Conservation (phyloP, 2,329 filamentous ascomycete genomes). For the Boeremia lycopersici region DNA sequence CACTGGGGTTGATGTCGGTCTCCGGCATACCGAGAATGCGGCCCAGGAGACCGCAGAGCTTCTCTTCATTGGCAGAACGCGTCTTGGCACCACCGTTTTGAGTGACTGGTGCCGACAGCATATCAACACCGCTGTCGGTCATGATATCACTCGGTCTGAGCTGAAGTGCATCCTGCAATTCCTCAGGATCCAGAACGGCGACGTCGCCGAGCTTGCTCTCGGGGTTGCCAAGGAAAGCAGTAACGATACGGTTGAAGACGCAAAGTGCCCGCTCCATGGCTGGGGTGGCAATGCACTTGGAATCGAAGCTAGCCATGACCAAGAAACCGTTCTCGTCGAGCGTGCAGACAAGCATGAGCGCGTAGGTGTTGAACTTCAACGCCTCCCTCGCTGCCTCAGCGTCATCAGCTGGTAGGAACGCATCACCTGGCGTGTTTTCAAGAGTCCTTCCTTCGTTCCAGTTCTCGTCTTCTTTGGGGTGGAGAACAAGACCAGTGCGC, state of each 20-base stretch:
- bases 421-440: conserved; percentile 52
- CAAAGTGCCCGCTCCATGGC: conserved; percentile 61
- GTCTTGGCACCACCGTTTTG: conserved; percentile 8
- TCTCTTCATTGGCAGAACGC: conserved; percentile 34
- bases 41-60: conserved; percentile 31
- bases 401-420: conserved; percentile 62
- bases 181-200: conserved; percentile 35
- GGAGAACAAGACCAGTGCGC: conserved; percentile 46
- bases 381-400: conserved; percentile 65
- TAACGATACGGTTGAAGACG: conserved; percentile 59
- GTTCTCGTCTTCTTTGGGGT: conserved; percentile 42
- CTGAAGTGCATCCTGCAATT: conserved; percentile 34
- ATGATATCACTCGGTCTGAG: conserved; percentile 32
- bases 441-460: conserved; percentile 19
- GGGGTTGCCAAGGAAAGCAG: conserved; percentile 55
- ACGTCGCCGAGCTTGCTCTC: conserved; percentile 40
- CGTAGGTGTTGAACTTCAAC: conserved; percentile 62
- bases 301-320: conserved; percentile 69
- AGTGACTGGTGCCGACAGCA: conserved; percentile 13
- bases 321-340: conserved; percentile 62
- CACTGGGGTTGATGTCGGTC: conserved; percentile 44
- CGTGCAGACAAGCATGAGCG: conserved; percentile 70
- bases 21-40: conserved; percentile 37
- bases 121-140: conserved; percentile 29
- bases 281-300: conserved; percentile 59